Base-by-base conservation (phyloP, 192 early-diverging fungal species). In the Gonapodya sp. region DNA sequence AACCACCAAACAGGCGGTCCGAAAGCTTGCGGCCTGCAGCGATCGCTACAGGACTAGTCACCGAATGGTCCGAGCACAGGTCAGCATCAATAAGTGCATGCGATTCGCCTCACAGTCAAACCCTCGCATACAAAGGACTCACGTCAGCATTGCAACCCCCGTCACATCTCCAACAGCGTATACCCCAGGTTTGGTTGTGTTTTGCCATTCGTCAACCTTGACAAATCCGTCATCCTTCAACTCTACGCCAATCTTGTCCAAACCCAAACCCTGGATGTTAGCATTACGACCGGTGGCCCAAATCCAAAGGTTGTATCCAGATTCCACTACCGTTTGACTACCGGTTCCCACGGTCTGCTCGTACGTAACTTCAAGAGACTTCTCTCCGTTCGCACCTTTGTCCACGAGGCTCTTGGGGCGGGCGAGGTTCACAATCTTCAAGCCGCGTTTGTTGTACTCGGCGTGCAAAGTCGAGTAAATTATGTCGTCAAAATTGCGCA, bases 91-190 rank as follows among this genome's bases (percentile, higher is more conserved):
- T 64, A 64, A 24, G 8, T 64, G 46, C 46, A 64, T 64, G 24
- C 46, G 46, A 24, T 24, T 24, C 24, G 46, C 8, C n/a, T n/a
- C n/a, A 64, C 24, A 16, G 46, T 64, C 46, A 8, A 64, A 64
- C n/a, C n/a, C n/a, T n/a, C n/a, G n/a, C n/a, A n/a, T n/a, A n/a
- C n/a, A n/a, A n/a, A n/a, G n/a, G n/a, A n/a, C 46, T 64, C 46
- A 64, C 35, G 97, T 99, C 78, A 99, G 89, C 89, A 95, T 93
- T 34, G 92, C 92, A 81, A 92, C 86, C 79, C 97, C 97, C 84
- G 92, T 95, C 36, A 97, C 95, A 85, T 99, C 97, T 46, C 97
- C 97, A 1, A 99, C 87, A n/a, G 96, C 93, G 85, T 92, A 94
- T 14, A 99, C 85, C 35, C 92, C 90, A 34, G 87, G 84, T 1